Percentiles rank a stretch among this genome's conserved stretches.
phyloP scores from a whole-genome alignment of 805 yeast species.

The Candida pseudoglaebosa region DNA sequence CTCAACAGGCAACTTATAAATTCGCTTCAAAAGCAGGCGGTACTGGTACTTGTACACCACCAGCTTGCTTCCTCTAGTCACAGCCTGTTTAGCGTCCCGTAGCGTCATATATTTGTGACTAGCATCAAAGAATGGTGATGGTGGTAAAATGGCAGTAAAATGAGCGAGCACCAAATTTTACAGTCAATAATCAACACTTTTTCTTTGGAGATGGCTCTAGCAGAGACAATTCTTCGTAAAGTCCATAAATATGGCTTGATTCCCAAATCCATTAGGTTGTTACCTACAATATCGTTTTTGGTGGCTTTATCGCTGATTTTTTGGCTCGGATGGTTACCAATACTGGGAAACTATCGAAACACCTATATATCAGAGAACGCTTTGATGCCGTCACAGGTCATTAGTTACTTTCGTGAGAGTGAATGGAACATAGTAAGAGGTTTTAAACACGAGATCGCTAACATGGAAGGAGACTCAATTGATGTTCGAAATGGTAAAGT shows the following conservation, averaged over 20 bases:
- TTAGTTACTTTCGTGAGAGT: conserved; percentile 83
- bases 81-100: background rate
- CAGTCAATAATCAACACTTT: conserved; percentile 1
- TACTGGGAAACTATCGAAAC: conserved; percentile 74
- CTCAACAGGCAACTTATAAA: conserved; percentile 31
- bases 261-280: conserved; percentile 29
- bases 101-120: background rate
- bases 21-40: conserved; percentile 19
- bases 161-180: conserved; percentile 2
- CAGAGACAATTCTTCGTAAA: conserved; percentile 36
- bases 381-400: conserved; percentile 93
- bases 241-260: conserved; percentile 37
- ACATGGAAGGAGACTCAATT: conserved; percentile 28
- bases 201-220: conserved; percentile 35
- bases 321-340: conserved; percentile 61
- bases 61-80: conserved; percentile 1
- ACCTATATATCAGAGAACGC: conserved; percentile 96
- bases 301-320: conserved; percentile 31
- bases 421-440: conserved; percentile 94
- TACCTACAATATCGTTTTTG: conserved; percentile 32
- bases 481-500: conserved; percentile 44
- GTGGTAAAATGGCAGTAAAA: background rate
- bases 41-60: conserved; percentile 12
- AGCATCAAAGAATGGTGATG: background rate
- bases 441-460: conserved; percentile 56